A percentile compares a stretch with the other conserved stretches of the same genome.
These are phyloP conservation scores for Pholiota molesta DNA, from an alignment of 768 basidiomycete genomes.

Conservation along the genomic window DNA sequence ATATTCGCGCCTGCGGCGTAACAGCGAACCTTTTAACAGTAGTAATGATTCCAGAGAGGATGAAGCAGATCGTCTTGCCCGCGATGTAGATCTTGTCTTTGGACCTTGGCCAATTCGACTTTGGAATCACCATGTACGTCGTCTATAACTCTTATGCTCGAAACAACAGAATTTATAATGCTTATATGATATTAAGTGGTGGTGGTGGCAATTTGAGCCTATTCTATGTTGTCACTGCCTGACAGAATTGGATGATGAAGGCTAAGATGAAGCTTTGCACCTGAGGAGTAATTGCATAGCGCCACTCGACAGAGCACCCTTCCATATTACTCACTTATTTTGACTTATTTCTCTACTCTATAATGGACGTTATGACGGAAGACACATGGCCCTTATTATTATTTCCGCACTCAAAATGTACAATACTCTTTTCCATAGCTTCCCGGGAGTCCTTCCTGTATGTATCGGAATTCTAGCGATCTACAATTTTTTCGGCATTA, in stretches of 20 bases:
- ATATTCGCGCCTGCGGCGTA: slow-evolving; percentile 18
- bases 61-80: slow-evolving; percentile 40
- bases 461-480: slow-evolving; percentile 17
- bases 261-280: slow-evolving; percentile 18
- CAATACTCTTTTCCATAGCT: not conserved
- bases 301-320: not conserved
- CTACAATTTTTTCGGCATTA: slow-evolving; percentile 51
- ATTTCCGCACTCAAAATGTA: slow-evolving; percentile 1
- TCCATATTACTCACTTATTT: not conserved
- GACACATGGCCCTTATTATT: not conserved
- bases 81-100: slow-evolving; percentile 58
- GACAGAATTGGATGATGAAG: slow-evolving; percentile 53
- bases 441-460: not conserved
- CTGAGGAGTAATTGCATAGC: not conserved
- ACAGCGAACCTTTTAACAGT: not conserved
- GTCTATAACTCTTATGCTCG: not conserved
- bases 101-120: slow-evolving; percentile 71
- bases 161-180: too few species aligned
- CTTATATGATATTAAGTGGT: slow-evolving; percentile 57
- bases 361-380: not conserved
- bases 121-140: slow-evolving; percentile 68
- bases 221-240: slow-evolving; percentile 65
- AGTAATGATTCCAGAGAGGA: slow-evolving; percentile 11
- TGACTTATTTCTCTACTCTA: not conserved
- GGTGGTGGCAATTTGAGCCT: slow-evolving; percentile 78